A percentile compares a stretch with the other conserved stretches of the same genome.
These are phyloP conservation scores for Arthrinium phaeospermum DNA, from an alignment of 2,329 filamentous ascomycete species.

Conservation along the genomic window DNA sequence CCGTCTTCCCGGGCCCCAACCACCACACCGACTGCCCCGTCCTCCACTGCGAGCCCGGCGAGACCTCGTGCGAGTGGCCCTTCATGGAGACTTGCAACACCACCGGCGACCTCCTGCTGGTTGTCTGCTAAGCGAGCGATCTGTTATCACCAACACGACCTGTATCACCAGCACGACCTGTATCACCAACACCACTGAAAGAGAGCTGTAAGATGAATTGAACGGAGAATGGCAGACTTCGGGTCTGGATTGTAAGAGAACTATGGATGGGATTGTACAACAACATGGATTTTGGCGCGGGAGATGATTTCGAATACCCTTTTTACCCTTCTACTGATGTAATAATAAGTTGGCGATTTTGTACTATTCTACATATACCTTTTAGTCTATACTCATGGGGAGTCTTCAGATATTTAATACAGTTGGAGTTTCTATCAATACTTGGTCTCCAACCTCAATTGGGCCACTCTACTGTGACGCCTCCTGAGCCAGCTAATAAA, in stretches of 20 bases:
- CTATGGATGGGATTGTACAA: background rate
- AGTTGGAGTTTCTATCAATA: background rate
- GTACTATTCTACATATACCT: background rate
- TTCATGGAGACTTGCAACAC: constrained; percentile 11
- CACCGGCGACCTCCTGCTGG: background rate
- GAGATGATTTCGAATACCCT: constrained; percentile 16
- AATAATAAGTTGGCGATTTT: background rate
- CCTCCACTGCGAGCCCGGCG: constrained; percentile 26
- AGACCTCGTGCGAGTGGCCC: constrained; percentile 30
- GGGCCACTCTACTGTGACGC: background rate
- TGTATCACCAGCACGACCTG: background rate
- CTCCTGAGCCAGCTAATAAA: background rate
- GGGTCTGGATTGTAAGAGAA: background rate
- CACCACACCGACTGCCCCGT: constrained; percentile 23
- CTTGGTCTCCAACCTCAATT: background rate
- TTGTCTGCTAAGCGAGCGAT: background rate
- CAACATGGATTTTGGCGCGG: background rate
- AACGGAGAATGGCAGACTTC: background rate
- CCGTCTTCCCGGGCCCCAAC: constrained; percentile 25
- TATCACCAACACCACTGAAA: background rate
- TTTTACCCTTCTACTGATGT: constrained; percentile 1
- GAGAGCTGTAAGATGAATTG: background rate
- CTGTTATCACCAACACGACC: background rate
- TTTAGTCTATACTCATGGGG: background rate
- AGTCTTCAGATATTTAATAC: background rate